Evolutionary conservation across 129 eudicot species (phyloP).

Genomic region (Arctium lappa): DNA sequence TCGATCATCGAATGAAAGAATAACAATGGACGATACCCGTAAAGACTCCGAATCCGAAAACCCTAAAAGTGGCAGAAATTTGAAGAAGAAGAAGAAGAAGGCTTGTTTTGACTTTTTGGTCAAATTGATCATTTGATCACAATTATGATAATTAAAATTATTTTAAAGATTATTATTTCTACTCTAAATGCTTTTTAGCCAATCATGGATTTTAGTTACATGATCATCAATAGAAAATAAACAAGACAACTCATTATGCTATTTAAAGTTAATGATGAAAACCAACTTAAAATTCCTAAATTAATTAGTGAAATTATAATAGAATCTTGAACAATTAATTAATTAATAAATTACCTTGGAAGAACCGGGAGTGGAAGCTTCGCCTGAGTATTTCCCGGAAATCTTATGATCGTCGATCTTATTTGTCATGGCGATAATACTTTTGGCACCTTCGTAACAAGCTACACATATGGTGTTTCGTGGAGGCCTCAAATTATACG

Average conservation of each 20-base stretch:
- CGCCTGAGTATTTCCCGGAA: slow-evolving; percentile 30
- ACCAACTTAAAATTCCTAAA: background rate
- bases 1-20: background rate
- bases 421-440: slow-evolving; percentile 66
- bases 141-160: background rate
- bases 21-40: background rate
- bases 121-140: background rate
- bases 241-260: background rate
- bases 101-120: background rate
- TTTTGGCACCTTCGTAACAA: slow-evolving; percentile 93
- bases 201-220: background rate
- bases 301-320: background rate
- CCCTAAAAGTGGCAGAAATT: background rate
- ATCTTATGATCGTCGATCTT: slow-evolving; percentile 46
- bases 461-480: slow-evolving; percentile 90
- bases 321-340: background rate
- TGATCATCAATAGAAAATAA: background rate
- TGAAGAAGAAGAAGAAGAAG: background rate
- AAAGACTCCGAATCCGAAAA: background rate
- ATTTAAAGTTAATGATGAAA: background rate
- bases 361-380: slow-evolving; percentile 41
- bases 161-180: background rate
- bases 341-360: slow-evolving; percentile 52
- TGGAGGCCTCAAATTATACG: slow-evolving; percentile 87
- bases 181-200: slow-evolving; percentile 9